Evolutionary conservation across 306 rosid species (phyloP), one percentile per base, ranked within the genome.

Genomic region (Quercus berberidifolia): DNA sequence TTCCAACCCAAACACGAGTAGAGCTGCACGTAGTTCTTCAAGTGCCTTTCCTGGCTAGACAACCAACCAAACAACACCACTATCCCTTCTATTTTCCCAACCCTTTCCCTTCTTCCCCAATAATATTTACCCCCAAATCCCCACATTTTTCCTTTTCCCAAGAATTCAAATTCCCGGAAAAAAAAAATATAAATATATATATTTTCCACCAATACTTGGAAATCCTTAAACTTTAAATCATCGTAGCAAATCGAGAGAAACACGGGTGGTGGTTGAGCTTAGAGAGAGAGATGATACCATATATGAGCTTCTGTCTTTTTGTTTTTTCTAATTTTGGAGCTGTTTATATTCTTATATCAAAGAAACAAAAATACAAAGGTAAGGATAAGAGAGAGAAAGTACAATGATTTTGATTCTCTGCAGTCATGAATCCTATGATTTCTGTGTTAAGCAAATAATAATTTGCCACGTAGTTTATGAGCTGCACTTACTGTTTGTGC

Each of bases 21-120:
- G 60, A 94, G 90, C 72, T 92, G 87, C 46, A 85, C 92, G 71
- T 88, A 94, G 86, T 79, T 91, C 76, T 79, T 89, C 82, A 94
- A 63, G 55, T 92, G 93, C 86, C 76, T 82, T 55, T 94, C 93
- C 38, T 94, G 91, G 82, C 97, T 91, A 7, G 94, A 92, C 97
- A 92, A 89, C 98, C 97, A 94, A 30, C 93, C 92, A 71, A 94
- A 94, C 78, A 90, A 79, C 78, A 92, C 94, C 20, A 94, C 94
- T 70, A 92, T 89, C 56, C 98, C 97, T 69, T 91, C 91, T 3
- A 82, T 81, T 76, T 85, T 85, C 79, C 79, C 92, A 28, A 38
- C 60, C 62, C 56, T 71, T 56, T 91, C 83, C 78, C 88, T 92
- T 76, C 92, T 88, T 63, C 92, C 97, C 98, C 98, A 94, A 58